Percentiles rank a stretch among this genome's conserved stretches.
Conservation (phyloP, 768 basidiomycete species). For the Lactifluus volemus region DNA sequence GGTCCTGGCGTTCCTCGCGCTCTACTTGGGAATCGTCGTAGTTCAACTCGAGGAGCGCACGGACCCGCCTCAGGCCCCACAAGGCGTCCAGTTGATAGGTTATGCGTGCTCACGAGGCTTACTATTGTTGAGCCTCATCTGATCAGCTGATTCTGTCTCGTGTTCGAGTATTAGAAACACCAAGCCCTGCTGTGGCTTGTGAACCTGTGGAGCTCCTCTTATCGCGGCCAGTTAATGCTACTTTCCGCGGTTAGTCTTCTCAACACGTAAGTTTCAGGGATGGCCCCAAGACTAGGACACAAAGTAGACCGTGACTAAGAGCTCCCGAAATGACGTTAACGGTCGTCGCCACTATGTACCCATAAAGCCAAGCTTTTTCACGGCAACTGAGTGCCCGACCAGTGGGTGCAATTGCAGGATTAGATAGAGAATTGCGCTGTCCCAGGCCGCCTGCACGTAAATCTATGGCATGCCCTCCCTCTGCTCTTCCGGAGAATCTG, state of each 20-base stretch:
- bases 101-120: neutral
- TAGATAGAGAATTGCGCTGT: neutral
- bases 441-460: neutral
- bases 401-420: neutral
- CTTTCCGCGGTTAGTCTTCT: neutral
- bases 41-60: neutral
- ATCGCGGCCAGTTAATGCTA: neutral
- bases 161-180: neutral
- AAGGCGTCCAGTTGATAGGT: slow-evolving; percentile 2
- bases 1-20: neutral
- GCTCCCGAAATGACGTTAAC: neutral
- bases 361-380: neutral
- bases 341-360: neutral
- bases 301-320: neutral
- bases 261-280: neutral
- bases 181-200: neutral
- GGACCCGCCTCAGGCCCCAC: slow-evolving; percentile 7
- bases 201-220: slow-evolving; percentile 4
- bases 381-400: neutral
- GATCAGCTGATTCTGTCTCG: slow-evolving; percentile 8
- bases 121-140: neutral
- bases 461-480: too few species aligned
- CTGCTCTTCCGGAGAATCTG: neutral
- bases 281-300: neutral
- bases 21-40: slow-evolving; percentile 7